These are phyloP conservation scores for Elsinoe fawcettii DNA, from an alignment of 2,329 filamentous ascomycete genomes.

Conservation along the genomic window DNA sequence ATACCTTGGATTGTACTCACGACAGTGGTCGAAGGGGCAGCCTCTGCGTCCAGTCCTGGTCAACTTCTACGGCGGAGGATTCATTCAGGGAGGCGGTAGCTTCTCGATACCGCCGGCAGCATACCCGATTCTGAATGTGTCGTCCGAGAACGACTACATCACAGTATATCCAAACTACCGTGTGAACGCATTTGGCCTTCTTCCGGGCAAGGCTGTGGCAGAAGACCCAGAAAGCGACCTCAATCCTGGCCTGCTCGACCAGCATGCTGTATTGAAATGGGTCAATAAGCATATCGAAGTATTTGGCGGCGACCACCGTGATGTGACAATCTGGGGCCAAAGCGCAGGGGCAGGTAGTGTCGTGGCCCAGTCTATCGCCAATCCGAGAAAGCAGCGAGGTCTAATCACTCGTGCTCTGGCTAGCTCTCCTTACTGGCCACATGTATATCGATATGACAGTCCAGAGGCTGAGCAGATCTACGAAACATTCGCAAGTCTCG, in stretches of 20 bases:
- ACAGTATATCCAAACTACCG: conserved; percentile 50
- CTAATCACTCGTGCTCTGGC: conserved; percentile 44
- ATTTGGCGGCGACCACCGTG: conserved; percentile 41
- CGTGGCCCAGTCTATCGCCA: conserved; percentile 46
- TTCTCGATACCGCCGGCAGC: conserved; percentile 49
- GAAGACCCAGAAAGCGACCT: conserved; percentile 39
- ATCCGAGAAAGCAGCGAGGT: conserved; percentile 30
- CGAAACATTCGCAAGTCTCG: conserved; percentile 38
- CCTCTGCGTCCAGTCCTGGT: conserved; percentile 51
- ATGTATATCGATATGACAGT: conserved; percentile 47
- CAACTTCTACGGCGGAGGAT: conserved; percentile 55
- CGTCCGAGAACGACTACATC: conserved; percentile 43
- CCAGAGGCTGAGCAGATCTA: conserved; percentile 47
- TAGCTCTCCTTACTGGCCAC: conserved; percentile 52
- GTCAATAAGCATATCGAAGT: conserved; percentile 40
- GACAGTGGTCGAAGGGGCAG: conserved; percentile 44
- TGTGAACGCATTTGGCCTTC: conserved; percentile 50
- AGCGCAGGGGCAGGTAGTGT: conserved; percentile 49
- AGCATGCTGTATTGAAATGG: conserved; percentile 46
- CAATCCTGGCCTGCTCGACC: conserved; percentile 42
- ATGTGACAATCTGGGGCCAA: conserved; percentile 40
- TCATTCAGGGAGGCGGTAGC: conserved; percentile 50
- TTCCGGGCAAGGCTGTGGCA: conserved; percentile 43
- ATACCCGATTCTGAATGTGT: conserved; percentile 53
- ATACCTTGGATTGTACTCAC: conserved; percentile 53